phyloP scores from a whole-genome alignment of 2,329 filamentous ascomycete genomes.

The Microdochium trichocladiopsis region DNA sequence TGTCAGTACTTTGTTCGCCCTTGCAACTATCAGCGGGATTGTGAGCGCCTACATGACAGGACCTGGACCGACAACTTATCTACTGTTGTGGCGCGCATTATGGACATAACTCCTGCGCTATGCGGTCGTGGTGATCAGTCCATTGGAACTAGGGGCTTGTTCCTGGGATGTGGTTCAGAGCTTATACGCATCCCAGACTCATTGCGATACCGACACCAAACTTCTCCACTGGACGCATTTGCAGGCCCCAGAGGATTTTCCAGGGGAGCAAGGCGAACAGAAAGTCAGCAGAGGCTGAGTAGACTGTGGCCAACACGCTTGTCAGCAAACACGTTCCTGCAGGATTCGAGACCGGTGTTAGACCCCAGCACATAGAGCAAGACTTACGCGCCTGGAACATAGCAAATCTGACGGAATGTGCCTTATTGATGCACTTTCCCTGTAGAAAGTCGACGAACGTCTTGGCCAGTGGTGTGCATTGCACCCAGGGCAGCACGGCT shows the following conservation, averaged over 20 bases:
- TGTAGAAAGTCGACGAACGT: constrained; percentile 4
- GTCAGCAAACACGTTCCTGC: no score
- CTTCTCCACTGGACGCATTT: constrained; percentile 40
- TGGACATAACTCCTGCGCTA: background rate
- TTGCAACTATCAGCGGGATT: no score
- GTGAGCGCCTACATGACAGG: background rate
- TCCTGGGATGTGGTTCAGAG: background rate
- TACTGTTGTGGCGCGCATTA: background rate
- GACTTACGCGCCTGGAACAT: background rate
- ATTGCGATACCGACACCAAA: constrained; percentile 40
- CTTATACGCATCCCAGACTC: constrained; percentile 38
- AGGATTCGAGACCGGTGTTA: no score
- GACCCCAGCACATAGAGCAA: no score
- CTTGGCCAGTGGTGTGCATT: constrained; percentile 7
- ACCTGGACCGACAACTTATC: background rate
- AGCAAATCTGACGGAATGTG: background rate
- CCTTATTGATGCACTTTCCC: background rate
- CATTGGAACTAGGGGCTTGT: background rate
- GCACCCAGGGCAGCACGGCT: constrained; percentile 11
- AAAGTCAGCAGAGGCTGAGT: constrained; percentile 48
- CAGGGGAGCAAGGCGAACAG: constrained; percentile 41
- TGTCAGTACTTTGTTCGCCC: no score
- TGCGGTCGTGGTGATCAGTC: background rate
- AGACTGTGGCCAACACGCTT: constrained; percentile 24
- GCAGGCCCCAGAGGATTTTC: constrained; percentile 38